Evolutionary conservation across 805 yeast species (phyloP), one percentile per base, ranked within the genome.

Genomic region (Wickerhamiella azyma): DNA sequence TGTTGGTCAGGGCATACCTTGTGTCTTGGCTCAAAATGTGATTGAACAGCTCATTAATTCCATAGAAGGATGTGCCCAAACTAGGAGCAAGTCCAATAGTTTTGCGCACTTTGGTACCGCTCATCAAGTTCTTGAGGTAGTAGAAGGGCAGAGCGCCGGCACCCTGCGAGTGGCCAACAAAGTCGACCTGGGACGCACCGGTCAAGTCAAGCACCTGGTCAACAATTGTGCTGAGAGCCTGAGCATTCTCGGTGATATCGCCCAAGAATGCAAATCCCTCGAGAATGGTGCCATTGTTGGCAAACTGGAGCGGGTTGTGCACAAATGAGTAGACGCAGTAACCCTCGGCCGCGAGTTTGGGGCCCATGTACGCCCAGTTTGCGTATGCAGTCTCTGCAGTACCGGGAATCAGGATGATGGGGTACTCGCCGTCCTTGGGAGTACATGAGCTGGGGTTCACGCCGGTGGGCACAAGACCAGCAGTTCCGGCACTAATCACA

Each of bases 331-430:
- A 41, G 30, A 41, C 44, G 17, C 44, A 41, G 21, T 17, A 33
- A 2, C 38, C 44, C 35, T 41, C 38, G 19, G 19, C 30, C 13
- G 30, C 38, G 13, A 41, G 38, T 7, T 35, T 30, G 6, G 37
- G 44, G 10, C 38, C 37, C 14, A 7, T 11, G 26, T 32, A 32
- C 11, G 44, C 44, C 44, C 44, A 41, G 11, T 41, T 41, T n/a
- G 38, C 21, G 21, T 41, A 41, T 21, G 44, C 37, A 16, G 37
- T 33, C 30, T 41, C 44, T 6, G 10, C 6, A 24, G 44, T 41
- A 14, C 44, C 44, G 21, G 44, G 44, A 4, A 41, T 14, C 3
- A 41, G 38, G 13, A 41, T 24, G 14, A 41, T 14, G 18, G 44
- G 44, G 30, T 28, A 17, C 21, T 41, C 30, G 17, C 44, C 44